phyloP scores from a whole-genome alignment of 805 yeast species.

The Danielozyma ontarioensis region DNA sequence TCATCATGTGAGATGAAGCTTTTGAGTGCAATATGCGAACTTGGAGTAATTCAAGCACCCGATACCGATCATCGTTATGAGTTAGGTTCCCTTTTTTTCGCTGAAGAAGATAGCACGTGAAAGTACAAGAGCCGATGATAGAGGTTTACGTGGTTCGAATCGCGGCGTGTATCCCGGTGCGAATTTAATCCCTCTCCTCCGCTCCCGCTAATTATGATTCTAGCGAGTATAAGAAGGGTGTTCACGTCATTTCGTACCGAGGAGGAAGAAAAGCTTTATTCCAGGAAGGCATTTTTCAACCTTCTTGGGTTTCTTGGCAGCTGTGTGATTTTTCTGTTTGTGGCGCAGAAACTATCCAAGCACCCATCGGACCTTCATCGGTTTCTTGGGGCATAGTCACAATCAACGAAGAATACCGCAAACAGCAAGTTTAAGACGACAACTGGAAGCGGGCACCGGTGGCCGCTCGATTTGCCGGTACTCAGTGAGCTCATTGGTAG shows the following conservation, averaged over 20 bases:
- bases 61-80: conserved; percentile 58
- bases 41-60: conserved; percentile 37
- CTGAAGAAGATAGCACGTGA: background rate
- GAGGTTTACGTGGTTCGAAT: background rate
- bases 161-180: no score
- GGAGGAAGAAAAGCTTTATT: conserved; percentile 74
- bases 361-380: conserved; percentile 2
- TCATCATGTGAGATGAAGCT: conserved; percentile 31
- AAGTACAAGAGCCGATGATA: no score
- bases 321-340: conserved; percentile 74
- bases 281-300: conserved; percentile 73
- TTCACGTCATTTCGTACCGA: conserved; percentile 81
- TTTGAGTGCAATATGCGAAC: conserved; percentile 61
- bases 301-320: conserved; percentile 76
- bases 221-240: conserved; percentile 72
- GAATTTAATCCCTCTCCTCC: no score
- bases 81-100: conserved; percentile 27
- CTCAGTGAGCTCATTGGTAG: conserved; percentile 23
- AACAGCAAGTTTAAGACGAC: background rate
- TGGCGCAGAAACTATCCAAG: conserved; percentile 55
- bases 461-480: no score
- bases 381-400: background rate
- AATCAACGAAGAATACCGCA: background rate
- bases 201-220: conserved; percentile 35
- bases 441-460: conserved; percentile 20